phyloP scores from a whole-genome alignment of 306 rosid genomes.

The Cyamopsis tetragonoloba region DNA sequence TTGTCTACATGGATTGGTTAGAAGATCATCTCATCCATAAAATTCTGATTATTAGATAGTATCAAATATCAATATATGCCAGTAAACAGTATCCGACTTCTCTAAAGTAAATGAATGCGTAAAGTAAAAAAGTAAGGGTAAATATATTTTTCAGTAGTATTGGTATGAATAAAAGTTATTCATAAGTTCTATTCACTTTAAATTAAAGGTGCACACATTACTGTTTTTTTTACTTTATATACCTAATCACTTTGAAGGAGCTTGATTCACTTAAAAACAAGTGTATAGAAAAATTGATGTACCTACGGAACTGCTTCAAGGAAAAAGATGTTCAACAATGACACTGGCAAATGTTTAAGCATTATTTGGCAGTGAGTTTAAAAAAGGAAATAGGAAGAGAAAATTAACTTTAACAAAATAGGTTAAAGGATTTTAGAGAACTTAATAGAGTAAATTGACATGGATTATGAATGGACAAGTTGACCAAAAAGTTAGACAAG shows the following conservation, averaged over 20 bases:
- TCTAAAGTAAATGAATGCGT: too few relatives aligned
- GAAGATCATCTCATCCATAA: neutral
- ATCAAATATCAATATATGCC: too few relatives aligned
- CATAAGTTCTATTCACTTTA: too few relatives aligned
- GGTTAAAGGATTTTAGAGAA: neutral
- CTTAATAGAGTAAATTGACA: slow-evolving; percentile 4
- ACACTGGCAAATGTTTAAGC: neutral
- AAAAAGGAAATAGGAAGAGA: neutral
- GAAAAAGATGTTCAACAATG: neutral
- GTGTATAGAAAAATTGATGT: neutral
- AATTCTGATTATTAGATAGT: too few relatives aligned
- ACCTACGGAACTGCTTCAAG: neutral
- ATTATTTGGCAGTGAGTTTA: neutral
- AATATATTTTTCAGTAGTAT: too few relatives aligned
- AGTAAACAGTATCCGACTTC: too few relatives aligned
- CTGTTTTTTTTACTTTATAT: too few relatives aligned
- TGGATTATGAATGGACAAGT: slow-evolving; percentile 33
- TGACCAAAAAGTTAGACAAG: slow-evolving; percentile 29
- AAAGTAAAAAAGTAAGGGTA: too few relatives aligned
- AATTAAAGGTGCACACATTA: too few relatives aligned
- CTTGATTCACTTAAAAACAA: neutral
- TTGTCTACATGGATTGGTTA: neutral
- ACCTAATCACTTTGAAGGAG: too few relatives aligned
- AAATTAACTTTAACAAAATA: neutral
- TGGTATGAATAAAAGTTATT: too few relatives aligned